Percentiles rank a stretch among this genome's conserved stretches.
These are phyloP conservation scores for Salinomyces thailandicus DNA, from an alignment of 2,329 filamentous ascomycete species.

Conservation along the genomic window DNA sequence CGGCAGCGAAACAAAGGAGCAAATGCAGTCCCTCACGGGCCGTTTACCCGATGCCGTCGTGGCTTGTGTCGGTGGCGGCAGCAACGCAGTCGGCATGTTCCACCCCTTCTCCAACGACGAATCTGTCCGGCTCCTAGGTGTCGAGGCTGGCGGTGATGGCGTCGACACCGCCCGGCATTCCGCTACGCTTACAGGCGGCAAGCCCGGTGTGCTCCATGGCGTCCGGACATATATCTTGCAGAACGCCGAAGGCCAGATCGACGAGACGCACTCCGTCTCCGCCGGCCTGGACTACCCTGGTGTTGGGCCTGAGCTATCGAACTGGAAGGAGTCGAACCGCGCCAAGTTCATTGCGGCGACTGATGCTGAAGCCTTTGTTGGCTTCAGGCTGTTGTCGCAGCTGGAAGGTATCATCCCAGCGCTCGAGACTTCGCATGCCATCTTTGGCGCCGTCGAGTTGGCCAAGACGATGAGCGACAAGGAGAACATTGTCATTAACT, in stretches of 20 bases:
- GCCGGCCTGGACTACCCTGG: slow-evolving; percentile 95
- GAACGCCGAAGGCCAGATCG: slow-evolving; percentile 83
- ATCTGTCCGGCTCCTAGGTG: slow-evolving; percentile 77
- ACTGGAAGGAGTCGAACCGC: slow-evolving; percentile 83
- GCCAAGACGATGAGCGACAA: slow-evolving; percentile 87
- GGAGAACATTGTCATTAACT: slow-evolving; percentile 83
- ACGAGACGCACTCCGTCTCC: slow-evolving; percentile 90
- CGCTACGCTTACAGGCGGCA: slow-evolving; percentile 75
- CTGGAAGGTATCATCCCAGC: slow-evolving; percentile 95
- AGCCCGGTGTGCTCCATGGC: slow-evolving; percentile 88
- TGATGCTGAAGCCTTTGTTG: slow-evolving; percentile 78
- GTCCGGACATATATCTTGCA: slow-evolving; percentile 94
- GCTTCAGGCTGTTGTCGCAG: slow-evolving; percentile 75
- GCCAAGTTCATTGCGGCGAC: slow-evolving; percentile 87
- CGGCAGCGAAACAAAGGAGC: slow-evolving; percentile 83
- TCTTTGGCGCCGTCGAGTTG: slow-evolving; percentile 79
- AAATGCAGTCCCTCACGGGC: slow-evolving; percentile 74
- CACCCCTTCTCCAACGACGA: slow-evolving; percentile 84
- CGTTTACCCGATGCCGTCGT: slow-evolving; percentile 94
- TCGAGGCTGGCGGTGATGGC: slow-evolving; percentile 91
- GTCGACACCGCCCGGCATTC: slow-evolving; percentile 76
- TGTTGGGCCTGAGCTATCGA: slow-evolving; percentile 82
- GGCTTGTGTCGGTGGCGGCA: slow-evolving; percentile 90
- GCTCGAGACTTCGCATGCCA: slow-evolving; percentile 83
- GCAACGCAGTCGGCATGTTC: slow-evolving; percentile 96